phyloP scores from a whole-genome alignment of 2,329 filamentous ascomycete species.

The Sodiomyces alkalinus region DNA sequence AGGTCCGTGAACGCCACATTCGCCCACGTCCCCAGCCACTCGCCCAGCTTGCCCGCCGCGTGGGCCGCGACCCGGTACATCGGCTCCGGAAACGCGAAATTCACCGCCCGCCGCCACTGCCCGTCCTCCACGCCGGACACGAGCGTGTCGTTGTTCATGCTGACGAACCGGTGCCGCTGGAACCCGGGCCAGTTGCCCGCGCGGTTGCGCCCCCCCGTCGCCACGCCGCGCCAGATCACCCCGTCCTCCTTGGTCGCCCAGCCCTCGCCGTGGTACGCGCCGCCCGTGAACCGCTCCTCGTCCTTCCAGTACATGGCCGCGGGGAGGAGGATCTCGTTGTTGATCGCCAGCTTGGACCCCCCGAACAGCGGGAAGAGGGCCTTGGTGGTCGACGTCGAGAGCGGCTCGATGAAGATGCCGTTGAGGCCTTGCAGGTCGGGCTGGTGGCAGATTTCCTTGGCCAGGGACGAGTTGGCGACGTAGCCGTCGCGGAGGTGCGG shows the following conservation, averaged over 20 bases:
- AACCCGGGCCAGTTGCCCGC: constrained; percentile 54
- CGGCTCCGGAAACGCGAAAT: constrained; percentile 36
- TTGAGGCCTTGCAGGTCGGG: constrained; percentile 47
- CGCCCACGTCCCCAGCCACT: constrained; percentile 33
- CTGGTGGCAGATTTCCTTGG: constrained; percentile 49
- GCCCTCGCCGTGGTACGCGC: constrained; percentile 31
- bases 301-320: constrained; percentile 55
- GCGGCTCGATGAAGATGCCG: constrained; percentile 47
- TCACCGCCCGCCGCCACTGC: constrained; percentile 23
- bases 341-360: constrained; percentile 52
- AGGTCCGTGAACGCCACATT: constrained; percentile 39
- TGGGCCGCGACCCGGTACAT: constrained; percentile 32
- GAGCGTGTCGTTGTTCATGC: constrained; percentile 54
- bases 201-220: constrained; percentile 46
- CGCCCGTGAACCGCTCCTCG: constrained; percentile 46
- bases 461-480: constrained; percentile 45
- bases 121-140: constrained; percentile 32
- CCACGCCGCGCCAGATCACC: constrained; percentile 52
- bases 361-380: constrained; percentile 50
- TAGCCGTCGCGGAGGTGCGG: constrained; percentile 40
- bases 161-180: constrained; percentile 60
- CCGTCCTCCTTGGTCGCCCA: constrained; percentile 41
- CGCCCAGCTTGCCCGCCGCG: constrained; percentile 24
- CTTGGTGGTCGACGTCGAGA: constrained; percentile 39
- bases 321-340: constrained; percentile 56